Conservation (phyloP, 345 rosid genomes). For the Eucalyptus marginata region DNA sequence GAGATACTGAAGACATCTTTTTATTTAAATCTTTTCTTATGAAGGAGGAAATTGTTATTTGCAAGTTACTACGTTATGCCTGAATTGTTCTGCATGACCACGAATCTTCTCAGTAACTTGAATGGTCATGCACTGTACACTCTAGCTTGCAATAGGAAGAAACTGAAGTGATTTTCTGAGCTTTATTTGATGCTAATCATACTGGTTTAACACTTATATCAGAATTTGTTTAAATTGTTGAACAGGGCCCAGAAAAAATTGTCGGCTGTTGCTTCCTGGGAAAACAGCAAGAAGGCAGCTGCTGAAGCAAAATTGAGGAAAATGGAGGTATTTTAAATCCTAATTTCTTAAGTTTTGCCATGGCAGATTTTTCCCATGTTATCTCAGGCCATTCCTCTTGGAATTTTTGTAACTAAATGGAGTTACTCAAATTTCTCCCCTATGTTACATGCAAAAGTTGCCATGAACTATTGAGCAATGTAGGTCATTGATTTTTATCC, state of each 20-base stretch:
- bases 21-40: neutral
- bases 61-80: neutral
- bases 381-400: neutral
- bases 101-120: neutral
- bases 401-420: neutral
- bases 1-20: neutral
- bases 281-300: constrained; percentile 75
- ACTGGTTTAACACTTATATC: neutral
- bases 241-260: constrained; percentile 79
- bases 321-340: constrained; percentile 38
- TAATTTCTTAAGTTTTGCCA: neutral
- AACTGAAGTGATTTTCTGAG: neutral
- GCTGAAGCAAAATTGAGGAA: constrained; percentile 63
- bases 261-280: constrained; percentile 66
- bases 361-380: neutral
- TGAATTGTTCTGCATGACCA: neutral
- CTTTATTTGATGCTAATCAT: neutral
- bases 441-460: neutral
- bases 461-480: neutral
- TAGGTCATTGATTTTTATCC: neutral
- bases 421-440: neutral
- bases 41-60: neutral
- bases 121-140: neutral
- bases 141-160: neutral
- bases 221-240: neutral